Base-by-base conservation (phyloP, 805 yeast species). In the Metschnikowia proteae region DNA sequence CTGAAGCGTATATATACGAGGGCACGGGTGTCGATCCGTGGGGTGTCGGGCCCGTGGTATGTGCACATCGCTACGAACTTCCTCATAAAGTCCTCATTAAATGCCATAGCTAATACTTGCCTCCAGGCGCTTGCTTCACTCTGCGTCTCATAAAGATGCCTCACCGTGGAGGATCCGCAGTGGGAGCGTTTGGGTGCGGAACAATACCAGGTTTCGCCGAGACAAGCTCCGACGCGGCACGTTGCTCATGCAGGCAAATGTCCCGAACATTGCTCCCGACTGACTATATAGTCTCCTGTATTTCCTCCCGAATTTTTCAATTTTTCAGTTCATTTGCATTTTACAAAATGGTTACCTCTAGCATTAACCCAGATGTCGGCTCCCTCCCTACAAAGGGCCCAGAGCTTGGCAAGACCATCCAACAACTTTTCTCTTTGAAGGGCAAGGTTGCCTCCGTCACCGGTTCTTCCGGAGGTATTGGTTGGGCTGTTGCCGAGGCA, bases 391-490 rank as follows among this genome's bases (percentile, higher is more conserved):
- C 71, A 13, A 60, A 64, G 43, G 70, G 72, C 11, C 90, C 90
- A 43, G 63, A 67, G 51, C 66, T 81, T 34, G 68, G 81, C 28
- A 65, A 69, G 46, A 67, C 74, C 60, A 82, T 84, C 32, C 67
- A 84, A 53, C 91, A 85, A 53, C 72, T 86, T 55, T 87, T 88
- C 67, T 83, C 88, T 3, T 75, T 88, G 51, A 84, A 83, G 68
- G 95, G 94, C 27, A 88, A 86, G 67, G 84, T 83, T 10, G 94
- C 95, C 27, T 81, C 87, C 3, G 79, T 88, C 50, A 86, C 95
- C n/a, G 96, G 96, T 40, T 86, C 88, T 9, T 83, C 91, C 13
- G 75, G 85, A 40, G 96, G 96, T 31, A 88, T 88, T 55, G 96
- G 96, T 11, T 79, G 66, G 57, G 88, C 87, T 4, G 86, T 86